phyloP scores from a whole-genome alignment of 1,139 yeast species.

The Sporopachydermia cereana region DNA sequence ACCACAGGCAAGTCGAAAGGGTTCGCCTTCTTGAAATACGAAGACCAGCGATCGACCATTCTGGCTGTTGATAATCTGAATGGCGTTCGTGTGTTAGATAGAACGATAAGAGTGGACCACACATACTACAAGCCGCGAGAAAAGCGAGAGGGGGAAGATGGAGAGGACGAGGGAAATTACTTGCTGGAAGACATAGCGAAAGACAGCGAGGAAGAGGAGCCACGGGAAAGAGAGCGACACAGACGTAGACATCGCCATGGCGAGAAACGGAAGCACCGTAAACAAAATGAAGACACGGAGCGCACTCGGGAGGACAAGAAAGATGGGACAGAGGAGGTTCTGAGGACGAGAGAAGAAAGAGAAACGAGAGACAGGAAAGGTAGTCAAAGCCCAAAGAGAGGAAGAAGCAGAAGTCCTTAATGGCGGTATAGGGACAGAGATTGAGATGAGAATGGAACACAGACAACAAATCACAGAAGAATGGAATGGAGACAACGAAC shows the following conservation, averaged over 20 bases:
- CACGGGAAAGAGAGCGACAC: not conserved
- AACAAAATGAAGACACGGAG: too few species aligned
- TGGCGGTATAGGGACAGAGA: too few species aligned
- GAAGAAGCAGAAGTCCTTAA: not conserved
- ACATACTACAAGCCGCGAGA: constrained; percentile 46
- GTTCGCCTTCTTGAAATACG: constrained; percentile 75
- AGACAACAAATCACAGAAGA: not conserved
- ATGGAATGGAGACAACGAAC: not conserved
- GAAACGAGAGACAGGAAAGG: not conserved
- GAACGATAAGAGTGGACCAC: constrained; percentile 63
- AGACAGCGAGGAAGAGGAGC: not conserved
- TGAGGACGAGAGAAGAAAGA: not conserved
- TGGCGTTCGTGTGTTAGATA: constrained; percentile 53
- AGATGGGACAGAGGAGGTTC: too few species aligned
- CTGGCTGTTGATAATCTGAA: constrained; percentile 84
- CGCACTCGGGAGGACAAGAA: too few species aligned
- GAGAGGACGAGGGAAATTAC: constrained; percentile 29
- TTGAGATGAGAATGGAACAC: not conserved
- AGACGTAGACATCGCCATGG: too few species aligned
- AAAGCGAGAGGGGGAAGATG: constrained; percentile 20
- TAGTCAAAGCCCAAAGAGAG: not conserved
- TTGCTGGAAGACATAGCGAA: not conserved
- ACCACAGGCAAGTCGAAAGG: constrained; percentile 63
- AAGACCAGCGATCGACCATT: constrained; percentile 68
- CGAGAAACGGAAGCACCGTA: too few species aligned